Percentiles rank a stretch among this genome's conserved stretches.
These are phyloP conservation scores for Pleurotus platypus DNA, from an alignment of 768 basidiomycete genomes.

Conservation along the genomic window DNA sequence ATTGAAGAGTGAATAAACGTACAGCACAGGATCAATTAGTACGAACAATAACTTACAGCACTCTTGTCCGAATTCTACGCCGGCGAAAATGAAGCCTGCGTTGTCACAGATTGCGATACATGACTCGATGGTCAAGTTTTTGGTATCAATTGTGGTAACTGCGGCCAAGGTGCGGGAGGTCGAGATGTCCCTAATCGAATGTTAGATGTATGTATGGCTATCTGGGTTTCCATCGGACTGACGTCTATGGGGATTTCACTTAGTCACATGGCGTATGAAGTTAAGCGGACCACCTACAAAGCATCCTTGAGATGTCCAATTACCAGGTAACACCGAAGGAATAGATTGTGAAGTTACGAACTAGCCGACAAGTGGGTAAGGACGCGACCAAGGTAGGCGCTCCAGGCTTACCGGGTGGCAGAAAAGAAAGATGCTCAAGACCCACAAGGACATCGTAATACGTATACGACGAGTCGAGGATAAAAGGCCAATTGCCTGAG, in stretches of 20 bases:
- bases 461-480: not conserved
- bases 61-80: slow-evolving; percentile 59
- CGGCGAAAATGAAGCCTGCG: slow-evolving; percentile 48
- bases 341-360: slow-evolving; percentile 16
- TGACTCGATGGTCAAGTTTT: slow-evolving; percentile 48
- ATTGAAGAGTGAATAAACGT: too few relatives aligned
- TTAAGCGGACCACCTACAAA: slow-evolving; percentile 27
- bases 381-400: not conserved
- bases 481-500: not conserved
- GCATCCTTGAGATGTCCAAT: slow-evolving; percentile 50
- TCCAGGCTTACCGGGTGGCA: not conserved
- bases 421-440: not conserved
- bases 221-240: not conserved
- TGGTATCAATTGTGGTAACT: slow-evolving; percentile 32
- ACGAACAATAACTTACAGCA: slow-evolving; percentile 30
- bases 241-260: not conserved
- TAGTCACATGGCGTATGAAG: not conserved
- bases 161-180: slow-evolving; percentile 51
- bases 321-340: slow-evolving; percentile 30
- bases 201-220: not conserved
- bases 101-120: slow-evolving; percentile 35
- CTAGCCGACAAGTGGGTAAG: not conserved
- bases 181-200: slow-evolving; percentile 27
- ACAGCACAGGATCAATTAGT: too few relatives aligned
- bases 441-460: not conserved